These are phyloP conservation scores for Penicillium turbatum DNA, from an alignment of 495 filamentous ascomycete species.

Conservation along the genomic window DNA sequence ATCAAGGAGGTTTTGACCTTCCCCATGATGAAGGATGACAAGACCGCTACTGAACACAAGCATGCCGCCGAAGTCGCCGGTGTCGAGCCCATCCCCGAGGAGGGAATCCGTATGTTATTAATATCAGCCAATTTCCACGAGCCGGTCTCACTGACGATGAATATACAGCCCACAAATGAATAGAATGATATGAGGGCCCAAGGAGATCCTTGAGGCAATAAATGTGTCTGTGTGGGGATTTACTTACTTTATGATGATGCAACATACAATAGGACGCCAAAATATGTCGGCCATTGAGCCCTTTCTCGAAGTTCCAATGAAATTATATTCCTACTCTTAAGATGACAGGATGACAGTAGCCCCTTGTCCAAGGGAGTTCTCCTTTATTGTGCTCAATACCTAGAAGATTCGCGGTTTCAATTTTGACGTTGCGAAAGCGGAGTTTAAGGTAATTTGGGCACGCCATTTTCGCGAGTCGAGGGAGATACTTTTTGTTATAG, in stretches of 20 bases:
- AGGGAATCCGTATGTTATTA: conserved; percentile 61
- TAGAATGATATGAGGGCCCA: conserved; percentile 12
- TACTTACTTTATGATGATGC: conserved; percentile 14
- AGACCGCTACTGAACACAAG: conserved; percentile 45
- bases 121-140: conserved; percentile 28
- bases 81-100: conserved; percentile 58
- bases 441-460: no score
- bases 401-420: no score
- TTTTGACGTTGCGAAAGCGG: no score
- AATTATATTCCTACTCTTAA: not conserved
- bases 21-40: conserved; percentile 77
- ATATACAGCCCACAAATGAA: conserved; percentile 39
- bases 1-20: conserved; percentile 97
- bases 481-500: no score
- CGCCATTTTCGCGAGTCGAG: no score
- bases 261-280: conserved; percentile 11
- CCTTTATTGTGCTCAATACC: no score
- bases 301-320: not conserved
- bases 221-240: not conserved
- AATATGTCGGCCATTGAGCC: conserved; percentile 1
- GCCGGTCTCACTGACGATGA: conserved; percentile 28
- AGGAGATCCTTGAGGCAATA: conserved; percentile 4
- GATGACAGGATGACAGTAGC: not conserved
- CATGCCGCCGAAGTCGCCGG: conserved; percentile 62
- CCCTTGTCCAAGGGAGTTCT: no score